Evolutionary conservation across 2,329 filamentous ascomycete species (phyloP), one percentile per base, ranked within the genome.

Genomic region (Lecanicillium sp.): DNA sequence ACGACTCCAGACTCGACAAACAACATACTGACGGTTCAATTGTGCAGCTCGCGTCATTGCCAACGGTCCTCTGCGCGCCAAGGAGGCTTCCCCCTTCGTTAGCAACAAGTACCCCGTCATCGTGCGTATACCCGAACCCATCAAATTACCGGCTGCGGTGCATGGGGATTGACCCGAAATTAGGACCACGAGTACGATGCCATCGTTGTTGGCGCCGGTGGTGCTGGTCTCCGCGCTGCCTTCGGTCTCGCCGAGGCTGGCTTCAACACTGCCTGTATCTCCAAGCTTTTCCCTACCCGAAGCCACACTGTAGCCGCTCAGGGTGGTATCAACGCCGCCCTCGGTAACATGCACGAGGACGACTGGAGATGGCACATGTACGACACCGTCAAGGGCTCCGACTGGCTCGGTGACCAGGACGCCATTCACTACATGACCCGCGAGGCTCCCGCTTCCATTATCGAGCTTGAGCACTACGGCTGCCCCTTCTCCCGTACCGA

Each of bases 311-410:
- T 93, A 60, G 87, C 87, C 50, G 82, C 82, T 33, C 82, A 86
- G 69, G 87, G 87, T 65, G 87, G 87, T 63, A 91, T 93, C 76
- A 93, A 93, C 67, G 87, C 87, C 49, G 87, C 87, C 44, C 77
- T 93, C 49, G 87, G 87, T 64, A 95, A 95, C 75, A 96, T 96
- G 90, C 90, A 95, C 78, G 82, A 91, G 75, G 90, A 96, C 63
- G 90, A 96, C 74, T 96, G 90, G 90, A 84, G 90, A 77, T 96
- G 90, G 90, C 90, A 96, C 74, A 96, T 96, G 90, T 96, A 96
- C 77, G 90, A 96, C 69, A 96, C 90, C 36, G 90, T 96, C 66
- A 96, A 96, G 78, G 90, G 90, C 56, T 95, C 88, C 56, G 90
- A 96, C 76, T 96, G 90, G 90, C 81, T 96, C 44, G 90, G 90